A percentile compares a stretch with the other conserved stretches of the same genome.
Evolutionary conservation across 345 rosid species (phyloP).

Genomic region (Carallia brachiata): DNA sequence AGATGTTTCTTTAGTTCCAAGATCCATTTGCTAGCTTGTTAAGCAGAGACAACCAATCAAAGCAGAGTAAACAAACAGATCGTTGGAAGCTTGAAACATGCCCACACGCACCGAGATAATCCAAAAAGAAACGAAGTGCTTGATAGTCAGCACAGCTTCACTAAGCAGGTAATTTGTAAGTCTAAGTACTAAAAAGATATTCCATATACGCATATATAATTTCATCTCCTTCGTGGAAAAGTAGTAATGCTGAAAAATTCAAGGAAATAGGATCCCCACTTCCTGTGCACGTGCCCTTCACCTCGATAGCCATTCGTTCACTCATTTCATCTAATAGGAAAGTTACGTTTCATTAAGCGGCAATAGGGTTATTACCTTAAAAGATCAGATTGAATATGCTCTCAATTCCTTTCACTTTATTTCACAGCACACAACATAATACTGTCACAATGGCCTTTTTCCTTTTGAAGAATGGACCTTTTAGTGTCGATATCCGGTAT

Average conservation of each 20-base stretch:
- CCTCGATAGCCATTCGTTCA: too few species aligned
- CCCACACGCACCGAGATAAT: not conserved
- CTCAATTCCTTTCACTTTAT: constrained; percentile 1
- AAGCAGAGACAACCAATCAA: too few species aligned
- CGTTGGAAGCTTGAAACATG: not conserved
- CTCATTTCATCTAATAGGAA: too few species aligned
- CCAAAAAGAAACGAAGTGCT: not conserved
- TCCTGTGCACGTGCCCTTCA: too few species aligned
- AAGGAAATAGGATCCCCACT: too few species aligned
- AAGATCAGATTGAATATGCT: not conserved
- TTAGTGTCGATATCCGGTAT: not conserved
- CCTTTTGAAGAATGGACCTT: not conserved
- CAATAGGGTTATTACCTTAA: not conserved
- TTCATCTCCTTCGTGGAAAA: too few species aligned
- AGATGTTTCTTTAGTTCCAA: not conserved
- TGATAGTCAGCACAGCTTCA: not conserved
- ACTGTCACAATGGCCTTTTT: not conserved
- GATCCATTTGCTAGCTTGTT: not conserved
- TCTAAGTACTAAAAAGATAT: too few species aligned
- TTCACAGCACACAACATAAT: constrained; percentile 1
- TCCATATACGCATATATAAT: too few species aligned
- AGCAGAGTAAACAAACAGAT: too few species aligned
- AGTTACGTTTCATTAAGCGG: too few species aligned
- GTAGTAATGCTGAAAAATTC: too few species aligned
- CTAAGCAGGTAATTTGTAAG: too few species aligned